Conservation (phyloP, 768 basidiomycete genomes). For the Pluteus cervinus region DNA sequence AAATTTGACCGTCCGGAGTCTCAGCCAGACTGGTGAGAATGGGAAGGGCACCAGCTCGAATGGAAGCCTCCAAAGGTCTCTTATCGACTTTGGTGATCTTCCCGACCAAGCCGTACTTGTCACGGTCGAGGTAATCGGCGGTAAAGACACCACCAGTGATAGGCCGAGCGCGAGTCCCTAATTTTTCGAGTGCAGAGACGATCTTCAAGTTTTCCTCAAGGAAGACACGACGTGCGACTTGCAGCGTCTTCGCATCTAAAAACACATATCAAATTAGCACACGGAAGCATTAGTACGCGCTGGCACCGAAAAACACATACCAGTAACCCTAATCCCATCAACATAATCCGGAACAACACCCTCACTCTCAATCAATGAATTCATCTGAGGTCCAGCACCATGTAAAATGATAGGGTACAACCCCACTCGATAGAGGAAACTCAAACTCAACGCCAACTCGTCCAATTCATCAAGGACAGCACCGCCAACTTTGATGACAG, state of each 20-base stretch:
- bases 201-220: constrained; percentile 96
- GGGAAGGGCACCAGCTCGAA: constrained; percentile 92
- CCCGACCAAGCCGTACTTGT: constrained; percentile 93
- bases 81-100: constrained; percentile 95
- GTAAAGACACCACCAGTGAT: constrained; percentile 98
- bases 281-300: background rate
- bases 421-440: constrained; percentile 94
- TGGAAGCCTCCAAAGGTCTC: constrained; percentile 93
- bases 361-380: constrained; percentile 87
- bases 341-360: constrained; percentile 96
- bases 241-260: constrained; percentile 87
- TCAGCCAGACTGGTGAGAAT: constrained; percentile 95
- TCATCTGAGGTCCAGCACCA: constrained; percentile 93
- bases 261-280: background rate
- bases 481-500: constrained; percentile 97
- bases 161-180: constrained; percentile 94
- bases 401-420: constrained; percentile 98
- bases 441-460: constrained; percentile 90
- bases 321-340: constrained; percentile 95
- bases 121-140: constrained; percentile 91
- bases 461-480: constrained; percentile 90
- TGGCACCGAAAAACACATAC: constrained; percentile 34
- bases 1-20: constrained; percentile 92
- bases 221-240: constrained; percentile 93
- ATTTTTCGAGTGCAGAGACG: constrained; percentile 85